A percentile compares a stretch with the other conserved stretches of the same genome.
Evolutionary conservation across 1,284 basidiomycete species (phyloP).

Genomic region (Singerocomus rubriflavus): DNA sequence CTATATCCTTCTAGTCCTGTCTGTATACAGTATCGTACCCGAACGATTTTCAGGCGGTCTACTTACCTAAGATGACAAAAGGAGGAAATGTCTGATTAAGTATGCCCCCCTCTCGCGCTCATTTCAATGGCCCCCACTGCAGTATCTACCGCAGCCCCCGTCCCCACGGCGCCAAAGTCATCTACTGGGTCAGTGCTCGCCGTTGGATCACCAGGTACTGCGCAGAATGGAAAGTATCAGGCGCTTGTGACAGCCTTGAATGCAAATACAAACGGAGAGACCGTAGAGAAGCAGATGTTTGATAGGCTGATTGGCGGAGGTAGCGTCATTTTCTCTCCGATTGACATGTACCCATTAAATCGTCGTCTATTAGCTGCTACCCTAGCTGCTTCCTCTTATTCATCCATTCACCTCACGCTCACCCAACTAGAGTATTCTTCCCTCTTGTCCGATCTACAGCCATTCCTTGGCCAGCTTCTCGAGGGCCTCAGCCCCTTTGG

Average conservation of each 20-base stretch:
- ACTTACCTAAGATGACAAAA: conserved; percentile 31
- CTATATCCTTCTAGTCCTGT: conserved; percentile 1
- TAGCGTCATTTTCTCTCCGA: conserved; percentile 32
- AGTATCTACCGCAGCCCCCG: conserved; percentile 1
- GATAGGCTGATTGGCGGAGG: conserved; percentile 76
- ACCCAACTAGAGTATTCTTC: conserved; percentile 57
- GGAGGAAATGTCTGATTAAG: neutral
- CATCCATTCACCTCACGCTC: conserved; percentile 64
- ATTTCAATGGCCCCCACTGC: conserved; percentile 60
- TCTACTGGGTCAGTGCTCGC: conserved; percentile 53
- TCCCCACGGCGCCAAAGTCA: conserved; percentile 13
- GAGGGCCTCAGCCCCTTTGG: conserved; percentile 59
- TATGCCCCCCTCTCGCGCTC: neutral
- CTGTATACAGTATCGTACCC: conserved; percentile 5
- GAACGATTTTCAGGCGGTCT: neutral
- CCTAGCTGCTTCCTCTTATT: conserved; percentile 54
- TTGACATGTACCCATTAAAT: conserved; percentile 12
- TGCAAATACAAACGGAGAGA: conserved; percentile 35
- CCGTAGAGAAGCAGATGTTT: conserved; percentile 70
- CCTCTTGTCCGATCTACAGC: conserved; percentile 49
- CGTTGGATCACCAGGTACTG: conserved; percentile 71
- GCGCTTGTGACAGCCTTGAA: conserved; percentile 58
- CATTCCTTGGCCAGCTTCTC: conserved; percentile 58
- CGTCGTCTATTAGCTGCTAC: conserved; percentile 47
- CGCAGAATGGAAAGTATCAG: conserved; percentile 74